phyloP scores from a whole-genome alignment of 495 filamentous ascomycete genomes.

The Copromyces sp. region DNA sequence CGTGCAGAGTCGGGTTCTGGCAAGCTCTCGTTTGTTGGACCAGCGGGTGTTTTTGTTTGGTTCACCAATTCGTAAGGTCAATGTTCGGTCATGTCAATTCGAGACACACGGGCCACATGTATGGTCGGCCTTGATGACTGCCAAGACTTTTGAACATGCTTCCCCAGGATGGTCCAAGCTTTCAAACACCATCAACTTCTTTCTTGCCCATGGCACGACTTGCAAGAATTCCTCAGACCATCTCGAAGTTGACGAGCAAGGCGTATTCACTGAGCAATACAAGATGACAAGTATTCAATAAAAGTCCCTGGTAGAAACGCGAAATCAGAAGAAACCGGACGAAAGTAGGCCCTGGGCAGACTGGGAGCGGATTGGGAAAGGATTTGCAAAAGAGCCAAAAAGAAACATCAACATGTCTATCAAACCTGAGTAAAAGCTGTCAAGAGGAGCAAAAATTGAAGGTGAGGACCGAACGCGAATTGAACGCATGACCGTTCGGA shows the following conservation, averaged over 20 bases:
- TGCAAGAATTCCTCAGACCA: neutral
- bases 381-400: neutral
- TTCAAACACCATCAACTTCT: neutral
- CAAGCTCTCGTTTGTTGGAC: neutral
- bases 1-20: neutral
- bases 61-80: neutral
- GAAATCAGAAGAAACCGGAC: neutral
- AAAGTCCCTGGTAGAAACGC: neutral
- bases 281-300: neutral
- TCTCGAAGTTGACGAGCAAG: neutral
- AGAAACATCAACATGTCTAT: neutral
- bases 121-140: neutral
- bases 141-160: neutral
- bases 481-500: neutral
- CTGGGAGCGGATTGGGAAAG: neutral
- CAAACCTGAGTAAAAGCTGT: neutral
- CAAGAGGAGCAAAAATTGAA: neutral
- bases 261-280: neutral
- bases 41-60: neutral
- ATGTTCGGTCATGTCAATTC: neutral
- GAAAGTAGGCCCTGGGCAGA: neutral
- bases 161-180: neutral
- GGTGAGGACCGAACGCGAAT: neutral
- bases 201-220: neutral
- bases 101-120: neutral